Evolutionary conservation across 2,329 filamentous ascomycete genomes (phyloP).

Genomic region (Aspergillus sojae): DNA sequence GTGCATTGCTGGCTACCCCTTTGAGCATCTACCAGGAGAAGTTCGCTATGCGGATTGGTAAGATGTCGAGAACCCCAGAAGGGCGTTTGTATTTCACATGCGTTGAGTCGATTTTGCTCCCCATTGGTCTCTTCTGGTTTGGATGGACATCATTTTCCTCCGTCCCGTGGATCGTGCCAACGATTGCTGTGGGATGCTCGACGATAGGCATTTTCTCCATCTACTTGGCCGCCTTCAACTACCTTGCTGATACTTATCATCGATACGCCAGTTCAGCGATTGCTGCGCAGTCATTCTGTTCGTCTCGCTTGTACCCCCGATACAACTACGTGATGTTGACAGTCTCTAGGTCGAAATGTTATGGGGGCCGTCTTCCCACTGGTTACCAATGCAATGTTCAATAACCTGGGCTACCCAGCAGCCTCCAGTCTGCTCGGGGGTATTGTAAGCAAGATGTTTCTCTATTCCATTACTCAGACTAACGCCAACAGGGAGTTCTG

Average conservation of each 20-base stretch:
- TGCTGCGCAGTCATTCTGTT: conserved; percentile 77
- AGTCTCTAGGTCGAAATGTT: conserved; percentile 63
- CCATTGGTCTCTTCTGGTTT: conserved; percentile 76
- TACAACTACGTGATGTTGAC: not conserved
- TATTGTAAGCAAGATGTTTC: conserved; percentile 50
- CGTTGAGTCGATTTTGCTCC: conserved; percentile 70
- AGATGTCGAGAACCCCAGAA: conserved; percentile 61
- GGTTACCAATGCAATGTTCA: conserved; percentile 71
- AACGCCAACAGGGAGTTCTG: conserved; percentile 42
- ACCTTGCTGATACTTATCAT: conserved; percentile 83
- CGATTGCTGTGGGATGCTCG: conserved; percentile 68
- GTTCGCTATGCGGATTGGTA: conserved; percentile 57
- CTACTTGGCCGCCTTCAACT: conserved; percentile 87
- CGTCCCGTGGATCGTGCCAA: conserved; percentile 70
- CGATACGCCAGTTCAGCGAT: conserved; percentile 79
- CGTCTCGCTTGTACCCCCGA: not conserved
- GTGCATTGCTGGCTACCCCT: conserved; percentile 63
- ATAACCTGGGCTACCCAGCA: conserved; percentile 65
- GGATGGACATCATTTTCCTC: conserved; percentile 65
- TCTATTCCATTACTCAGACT: not conserved
- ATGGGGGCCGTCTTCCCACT: conserved; percentile 77
- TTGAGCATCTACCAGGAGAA: conserved; percentile 71
- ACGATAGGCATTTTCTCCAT: conserved; percentile 83
- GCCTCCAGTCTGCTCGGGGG: conserved; percentile 75
- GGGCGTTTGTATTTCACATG: conserved; percentile 79